Conservation (phyloP, 768 basidiomycete species). For the Rubroboletus satanas region DNA sequence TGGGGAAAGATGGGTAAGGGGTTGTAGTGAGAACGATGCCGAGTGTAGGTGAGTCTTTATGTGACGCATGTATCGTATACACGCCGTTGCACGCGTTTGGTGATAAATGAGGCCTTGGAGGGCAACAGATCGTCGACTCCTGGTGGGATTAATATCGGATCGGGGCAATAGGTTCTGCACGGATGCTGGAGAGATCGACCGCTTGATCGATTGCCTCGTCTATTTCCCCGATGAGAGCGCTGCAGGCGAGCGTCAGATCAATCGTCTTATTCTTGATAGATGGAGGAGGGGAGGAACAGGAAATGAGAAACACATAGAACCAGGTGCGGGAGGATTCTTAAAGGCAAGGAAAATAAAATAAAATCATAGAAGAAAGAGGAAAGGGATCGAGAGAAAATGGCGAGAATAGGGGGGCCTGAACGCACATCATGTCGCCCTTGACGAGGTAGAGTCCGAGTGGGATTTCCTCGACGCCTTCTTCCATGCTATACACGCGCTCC, state of each 20-base stretch:
- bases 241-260: conserved; percentile 20
- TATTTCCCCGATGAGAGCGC: conserved; percentile 79
- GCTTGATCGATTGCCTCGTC: conserved; percentile 79
- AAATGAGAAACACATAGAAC: background rate
- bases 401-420: conserved; percentile 13
- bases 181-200: conserved; percentile 70
- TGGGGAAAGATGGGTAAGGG: background rate
- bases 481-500: conserved; percentile 88
- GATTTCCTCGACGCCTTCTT: conserved; percentile 92
- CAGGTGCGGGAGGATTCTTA: no score
- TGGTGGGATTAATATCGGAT: conserved; percentile 58
- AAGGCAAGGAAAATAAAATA: background rate
- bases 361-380: background rate
- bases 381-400: background rate
- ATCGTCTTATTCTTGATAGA: background rate
- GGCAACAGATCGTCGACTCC: background rate
- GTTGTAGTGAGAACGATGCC: background rate
- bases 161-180: conserved; percentile 82
- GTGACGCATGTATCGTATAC: background rate
- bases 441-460: conserved; percentile 94
- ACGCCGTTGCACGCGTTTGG: background rate
- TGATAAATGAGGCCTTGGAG: background rate
- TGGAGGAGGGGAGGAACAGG: background rate
- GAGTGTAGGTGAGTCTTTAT: background rate
- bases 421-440: conserved; percentile 97